Conservation (phyloP, 257 asterid genomes). For the Solanum boliviense region DNA sequence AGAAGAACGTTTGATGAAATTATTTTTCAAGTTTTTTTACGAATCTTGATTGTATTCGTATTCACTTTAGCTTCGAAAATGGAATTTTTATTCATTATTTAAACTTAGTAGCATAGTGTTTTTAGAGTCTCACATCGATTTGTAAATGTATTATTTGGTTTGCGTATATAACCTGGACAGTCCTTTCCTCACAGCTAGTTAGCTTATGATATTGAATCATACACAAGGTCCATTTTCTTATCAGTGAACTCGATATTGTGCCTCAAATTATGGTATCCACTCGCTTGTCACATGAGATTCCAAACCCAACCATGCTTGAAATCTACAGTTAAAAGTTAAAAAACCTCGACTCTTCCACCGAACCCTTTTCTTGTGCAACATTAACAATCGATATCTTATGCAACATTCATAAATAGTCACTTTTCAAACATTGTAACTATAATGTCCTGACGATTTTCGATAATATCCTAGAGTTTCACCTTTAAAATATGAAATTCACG, state of each 20-base stretch:
- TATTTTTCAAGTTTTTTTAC: neutral
- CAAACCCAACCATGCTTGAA: neutral
- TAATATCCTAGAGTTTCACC: neutral
- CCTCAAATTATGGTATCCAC: neutral
- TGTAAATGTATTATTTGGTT: neutral
- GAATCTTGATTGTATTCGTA: neutral
- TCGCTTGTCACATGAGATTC: neutral
- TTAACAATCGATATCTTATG: neutral
- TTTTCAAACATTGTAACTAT: neutral
- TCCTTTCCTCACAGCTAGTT: neutral
- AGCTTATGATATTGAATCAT: neutral
- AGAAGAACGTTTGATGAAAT: neutral
- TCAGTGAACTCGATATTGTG: neutral
- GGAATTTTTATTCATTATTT: neutral
- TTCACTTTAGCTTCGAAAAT: neutral
- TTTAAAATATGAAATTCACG: neutral
- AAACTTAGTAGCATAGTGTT: neutral
- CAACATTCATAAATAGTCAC: neutral
- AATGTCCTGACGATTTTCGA: neutral
- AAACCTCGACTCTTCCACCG: neutral
- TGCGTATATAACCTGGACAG: neutral
- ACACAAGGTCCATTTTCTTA: neutral
- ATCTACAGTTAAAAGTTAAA: neutral
- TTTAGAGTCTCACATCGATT: neutral
- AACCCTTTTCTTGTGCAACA: neutral